These are phyloP conservation scores for Triticum timopheevii DNA, from an alignment of 176 grass and related monocot genomes.

Conservation along the genomic window DNA sequence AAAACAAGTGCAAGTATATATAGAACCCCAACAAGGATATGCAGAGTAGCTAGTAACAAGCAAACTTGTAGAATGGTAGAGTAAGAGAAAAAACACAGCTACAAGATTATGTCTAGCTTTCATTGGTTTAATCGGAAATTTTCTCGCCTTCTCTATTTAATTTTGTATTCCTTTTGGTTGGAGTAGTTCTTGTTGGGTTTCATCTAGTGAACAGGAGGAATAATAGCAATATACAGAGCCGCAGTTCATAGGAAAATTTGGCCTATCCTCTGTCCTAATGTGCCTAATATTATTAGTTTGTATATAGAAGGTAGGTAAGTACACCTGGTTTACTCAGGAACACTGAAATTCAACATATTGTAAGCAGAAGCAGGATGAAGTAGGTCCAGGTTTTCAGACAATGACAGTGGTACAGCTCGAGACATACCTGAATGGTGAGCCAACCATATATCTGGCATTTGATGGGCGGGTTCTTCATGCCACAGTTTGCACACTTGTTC, in stretches of 20 bases:
- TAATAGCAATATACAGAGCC: background rate
- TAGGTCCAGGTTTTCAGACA: background rate
- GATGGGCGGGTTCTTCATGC: constrained; percentile 58
- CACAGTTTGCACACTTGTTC: constrained; percentile 68
- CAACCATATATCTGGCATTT: constrained; percentile 71
- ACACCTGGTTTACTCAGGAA: background rate
- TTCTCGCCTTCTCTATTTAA: background rate
- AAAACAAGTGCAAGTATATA: background rate
- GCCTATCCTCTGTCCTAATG: background rate
- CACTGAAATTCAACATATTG: background rate
- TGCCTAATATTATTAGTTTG: background rate
- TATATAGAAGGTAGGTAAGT: background rate
- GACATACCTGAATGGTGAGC: constrained; percentile 73
- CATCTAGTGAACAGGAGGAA: background rate
- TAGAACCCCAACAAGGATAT: background rate
- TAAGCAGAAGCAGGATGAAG: constrained; percentile 10
- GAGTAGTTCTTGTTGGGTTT: background rate
- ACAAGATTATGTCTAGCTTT: background rate
- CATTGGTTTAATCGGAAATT: background rate
- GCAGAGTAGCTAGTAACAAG: background rate
- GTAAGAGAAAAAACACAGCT: no score
- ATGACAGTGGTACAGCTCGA: background rate
- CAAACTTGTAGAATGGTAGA: background rate
- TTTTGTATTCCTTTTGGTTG: background rate
- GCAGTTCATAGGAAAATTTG: background rate